phyloP scores from a whole-genome alignment of 1,284 basidiomycete species.

The Puccinia novopanici region DNA sequence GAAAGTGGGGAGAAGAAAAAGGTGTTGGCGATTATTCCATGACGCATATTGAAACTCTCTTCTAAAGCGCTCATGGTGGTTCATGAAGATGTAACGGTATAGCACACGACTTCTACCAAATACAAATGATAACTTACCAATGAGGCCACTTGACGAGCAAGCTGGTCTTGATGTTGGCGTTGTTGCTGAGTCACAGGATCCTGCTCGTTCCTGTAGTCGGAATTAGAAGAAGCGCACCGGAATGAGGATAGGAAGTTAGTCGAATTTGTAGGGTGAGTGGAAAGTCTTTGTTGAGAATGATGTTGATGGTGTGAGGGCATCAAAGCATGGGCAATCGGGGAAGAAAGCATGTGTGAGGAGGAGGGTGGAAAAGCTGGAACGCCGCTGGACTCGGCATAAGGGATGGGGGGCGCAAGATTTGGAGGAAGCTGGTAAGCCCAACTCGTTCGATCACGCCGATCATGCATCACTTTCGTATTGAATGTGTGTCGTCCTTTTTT shows the following conservation, averaged over 20 bases:
- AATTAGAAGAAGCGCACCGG: conserved; percentile 6
- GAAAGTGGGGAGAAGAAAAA: neutral
- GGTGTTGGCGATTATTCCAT: conserved; percentile 9
- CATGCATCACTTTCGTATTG: conserved; percentile 46
- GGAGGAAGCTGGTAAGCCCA: conserved; percentile 40
- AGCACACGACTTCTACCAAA: neutral
- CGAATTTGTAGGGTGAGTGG: conserved; percentile 13
- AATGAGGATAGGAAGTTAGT: conserved; percentile 17
- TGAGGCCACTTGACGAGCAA: conserved; percentile 31
- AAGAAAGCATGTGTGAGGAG: conserved; percentile 44
- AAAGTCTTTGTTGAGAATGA: conserved; percentile 22
- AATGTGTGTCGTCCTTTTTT: conserved; percentile 32
- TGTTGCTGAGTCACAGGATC: conserved; percentile 9
- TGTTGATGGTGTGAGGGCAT: conserved; percentile 25
- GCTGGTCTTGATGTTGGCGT: conserved; percentile 27
- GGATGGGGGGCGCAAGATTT: conserved; percentile 40
- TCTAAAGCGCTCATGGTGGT: neutral
- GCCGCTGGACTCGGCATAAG: conserved; percentile 47
- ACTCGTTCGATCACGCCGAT: conserved; percentile 51
- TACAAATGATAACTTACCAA: conserved; percentile 38
- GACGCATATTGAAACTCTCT: neutral
- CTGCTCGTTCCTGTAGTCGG: conserved; percentile 19
- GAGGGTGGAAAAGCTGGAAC: conserved; percentile 37
- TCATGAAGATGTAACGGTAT: neutral
- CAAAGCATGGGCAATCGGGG: conserved; percentile 31